Evolutionary conservation across 2,329 filamentous ascomycete genomes (phyloP).

Genomic region (Gnomoniopsis smithogilvyi): DNA sequence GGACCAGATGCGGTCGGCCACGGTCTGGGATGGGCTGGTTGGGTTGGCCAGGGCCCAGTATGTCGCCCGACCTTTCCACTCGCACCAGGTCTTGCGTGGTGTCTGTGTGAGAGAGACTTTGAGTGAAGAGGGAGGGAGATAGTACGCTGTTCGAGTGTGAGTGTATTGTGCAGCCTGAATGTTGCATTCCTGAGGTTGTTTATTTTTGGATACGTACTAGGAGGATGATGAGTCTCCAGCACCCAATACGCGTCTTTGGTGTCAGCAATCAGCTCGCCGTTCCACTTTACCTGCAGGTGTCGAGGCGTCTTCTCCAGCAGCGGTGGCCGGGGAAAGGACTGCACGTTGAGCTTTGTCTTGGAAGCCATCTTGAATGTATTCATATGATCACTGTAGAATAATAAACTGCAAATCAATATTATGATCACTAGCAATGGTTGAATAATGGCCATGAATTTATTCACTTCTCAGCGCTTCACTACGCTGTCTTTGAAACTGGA

Average conservation of each 20-base stretch:
- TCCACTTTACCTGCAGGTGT: slow-evolving; percentile 55
- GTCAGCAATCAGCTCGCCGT: slow-evolving; percentile 52
- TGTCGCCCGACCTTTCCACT: slow-evolving; percentile 60
- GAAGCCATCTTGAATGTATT: slow-evolving; percentile 31
- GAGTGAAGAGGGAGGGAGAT: slow-evolving; percentile 51
- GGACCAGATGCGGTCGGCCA: slow-evolving; percentile 55
- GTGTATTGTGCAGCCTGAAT: not conserved
- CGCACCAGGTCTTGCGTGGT: slow-evolving; percentile 46
- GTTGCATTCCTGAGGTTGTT: not conserved
- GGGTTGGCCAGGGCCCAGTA: slow-evolving; percentile 51
- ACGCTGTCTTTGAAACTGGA: not conserved
- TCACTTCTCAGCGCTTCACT: not conserved
- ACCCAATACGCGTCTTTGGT: slow-evolving; percentile 60
- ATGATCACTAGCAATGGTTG: not conserved
- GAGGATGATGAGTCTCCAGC: slow-evolving; percentile 60
- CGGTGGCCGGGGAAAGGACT: slow-evolving; percentile 57
- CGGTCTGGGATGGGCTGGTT: slow-evolving; percentile 28
- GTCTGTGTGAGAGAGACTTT: slow-evolving; percentile 44
- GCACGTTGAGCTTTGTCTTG: slow-evolving; percentile 49
- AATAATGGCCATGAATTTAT: not conserved
- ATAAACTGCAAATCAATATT: not conserved
- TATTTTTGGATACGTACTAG: slow-evolving; percentile 39
- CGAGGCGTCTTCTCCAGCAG: slow-evolving; percentile 49
- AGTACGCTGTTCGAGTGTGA: slow-evolving; percentile 45
- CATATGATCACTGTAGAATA: not conserved